Evolutionary conservation across 768 basidiomycete species (phyloP).

Genomic region (Russula earlei): DNA sequence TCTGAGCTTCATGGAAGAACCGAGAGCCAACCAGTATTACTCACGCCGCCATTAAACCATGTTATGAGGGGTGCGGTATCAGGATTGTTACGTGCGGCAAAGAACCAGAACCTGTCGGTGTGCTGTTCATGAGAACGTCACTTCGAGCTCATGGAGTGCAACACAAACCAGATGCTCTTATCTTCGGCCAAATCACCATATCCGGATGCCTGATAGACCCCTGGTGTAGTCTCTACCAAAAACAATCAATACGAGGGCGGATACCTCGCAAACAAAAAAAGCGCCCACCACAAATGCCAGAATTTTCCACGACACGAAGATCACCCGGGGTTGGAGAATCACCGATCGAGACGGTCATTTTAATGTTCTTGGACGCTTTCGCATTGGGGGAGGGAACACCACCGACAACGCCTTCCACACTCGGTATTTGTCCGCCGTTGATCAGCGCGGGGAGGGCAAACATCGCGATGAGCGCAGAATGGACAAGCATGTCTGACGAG

Average conservation of each 20-base stretch:
- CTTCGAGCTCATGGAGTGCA: neutral
- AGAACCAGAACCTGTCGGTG: conserved; percentile 54
- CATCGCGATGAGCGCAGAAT: conserved; percentile 12
- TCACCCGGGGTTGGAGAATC: conserved; percentile 32
- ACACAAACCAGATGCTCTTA: conserved; percentile 47
- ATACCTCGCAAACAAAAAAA: neutral
- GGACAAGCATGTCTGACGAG: conserved; percentile 19
- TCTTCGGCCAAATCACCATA: conserved; percentile 50
- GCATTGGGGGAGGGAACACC: conserved; percentile 27
- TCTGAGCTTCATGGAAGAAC: neutral
- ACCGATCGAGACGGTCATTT: neutral
- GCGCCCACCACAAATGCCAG: conserved; percentile 45
- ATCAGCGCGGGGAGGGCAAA: conserved; percentile 19
- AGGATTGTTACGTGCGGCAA: conserved; percentile 52
- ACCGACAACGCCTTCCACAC: conserved; percentile 42
- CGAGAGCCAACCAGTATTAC: conserved; percentile 4
- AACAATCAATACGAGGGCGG: neutral
- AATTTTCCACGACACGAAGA: conserved; percentile 49
- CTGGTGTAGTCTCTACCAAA: conserved; percentile 42
- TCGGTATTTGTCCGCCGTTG: conserved; percentile 35
- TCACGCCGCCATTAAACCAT: conserved; percentile 53
- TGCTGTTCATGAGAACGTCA: neutral
- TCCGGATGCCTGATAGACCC: conserved; percentile 54
- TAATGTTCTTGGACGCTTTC: neutral
- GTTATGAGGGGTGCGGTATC: conserved; percentile 52